phyloP scores from a whole-genome alignment of 495 filamentous ascomycete genomes.

The Glutinoglossum americanum region DNA sequence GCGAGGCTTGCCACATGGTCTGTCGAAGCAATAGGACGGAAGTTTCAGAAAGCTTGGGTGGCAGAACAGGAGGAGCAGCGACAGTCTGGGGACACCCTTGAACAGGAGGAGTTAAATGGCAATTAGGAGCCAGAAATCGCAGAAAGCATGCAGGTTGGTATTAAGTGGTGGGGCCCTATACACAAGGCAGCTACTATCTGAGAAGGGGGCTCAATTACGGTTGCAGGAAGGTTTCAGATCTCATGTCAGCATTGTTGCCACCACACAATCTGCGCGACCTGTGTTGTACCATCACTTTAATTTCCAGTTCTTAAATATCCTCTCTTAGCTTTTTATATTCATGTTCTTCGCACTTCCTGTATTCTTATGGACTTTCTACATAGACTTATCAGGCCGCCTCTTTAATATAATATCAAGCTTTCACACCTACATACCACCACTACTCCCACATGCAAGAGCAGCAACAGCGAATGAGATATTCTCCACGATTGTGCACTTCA shows the following conservation, averaged over 20 bases:
- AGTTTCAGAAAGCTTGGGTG: conserved; percentile 5
- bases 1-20: not conserved
- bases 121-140: not conserved
- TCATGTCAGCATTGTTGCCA: not conserved
- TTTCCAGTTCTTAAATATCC: not conserved
- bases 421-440: too few relatives aligned
- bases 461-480: too few relatives aligned
- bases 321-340: not conserved
- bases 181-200: not conserved
- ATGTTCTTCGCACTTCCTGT: not conserved
- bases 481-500: too few relatives aligned
- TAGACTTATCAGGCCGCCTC: too few relatives aligned
- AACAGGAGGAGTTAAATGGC: not conserved
- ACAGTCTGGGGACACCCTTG: not conserved
- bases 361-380: not conserved
- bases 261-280: not conserved
- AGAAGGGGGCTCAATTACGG: not conserved
- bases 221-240: not conserved
- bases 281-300: not conserved
- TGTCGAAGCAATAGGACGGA: conserved; percentile 1
- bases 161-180: not conserved
- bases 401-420: too few relatives aligned
- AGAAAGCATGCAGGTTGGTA: not conserved
- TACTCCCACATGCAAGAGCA: too few relatives aligned
- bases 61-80: not conserved